Evolutionary conservation across 805 yeast species (phyloP).

Genomic region (Starmerella apis): DNA sequence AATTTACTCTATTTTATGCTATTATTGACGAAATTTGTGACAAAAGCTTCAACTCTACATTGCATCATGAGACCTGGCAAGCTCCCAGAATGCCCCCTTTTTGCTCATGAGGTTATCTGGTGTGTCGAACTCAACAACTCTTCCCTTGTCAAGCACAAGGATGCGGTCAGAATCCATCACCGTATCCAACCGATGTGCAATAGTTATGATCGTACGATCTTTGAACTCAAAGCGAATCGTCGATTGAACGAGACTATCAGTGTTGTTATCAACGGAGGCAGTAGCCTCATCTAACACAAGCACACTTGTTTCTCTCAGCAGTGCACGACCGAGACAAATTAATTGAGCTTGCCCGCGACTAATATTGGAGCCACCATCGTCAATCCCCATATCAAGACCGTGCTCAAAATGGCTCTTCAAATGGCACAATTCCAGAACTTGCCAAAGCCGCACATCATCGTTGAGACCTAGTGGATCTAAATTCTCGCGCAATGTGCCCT

Average conservation of each 20-base stretch:
- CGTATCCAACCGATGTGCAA: slow-evolving; percentile 69
- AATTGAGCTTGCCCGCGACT: slow-evolving; percentile 77
- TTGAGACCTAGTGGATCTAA: slow-evolving; percentile 54
- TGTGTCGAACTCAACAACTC: slow-evolving; percentile 57
- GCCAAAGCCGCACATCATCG: slow-evolving; percentile 48
- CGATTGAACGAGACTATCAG: slow-evolving; percentile 59
- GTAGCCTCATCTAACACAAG: slow-evolving; percentile 69
- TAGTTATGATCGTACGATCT: slow-evolving; percentile 62
- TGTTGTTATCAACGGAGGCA: slow-evolving; percentile 55
- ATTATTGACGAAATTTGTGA: too few species aligned
- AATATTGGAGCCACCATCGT: slow-evolving; percentile 63
- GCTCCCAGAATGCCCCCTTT: neutral
- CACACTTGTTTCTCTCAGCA: slow-evolving; percentile 53
- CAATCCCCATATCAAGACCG: slow-evolving; percentile 42
- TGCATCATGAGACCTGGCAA: neutral
- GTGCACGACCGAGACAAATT: slow-evolving; percentile 65
- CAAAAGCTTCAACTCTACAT: too few species aligned
- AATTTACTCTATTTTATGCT: too few species aligned
- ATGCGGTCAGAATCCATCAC: slow-evolving; percentile 58
- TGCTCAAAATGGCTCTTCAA: slow-evolving; percentile 36
- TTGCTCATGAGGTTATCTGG: slow-evolving; percentile 32
- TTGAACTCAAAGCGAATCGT: slow-evolving; percentile 54
- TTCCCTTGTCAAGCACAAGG: slow-evolving; percentile 37
- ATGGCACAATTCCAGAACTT: slow-evolving; percentile 49
- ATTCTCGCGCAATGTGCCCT: slow-evolving; percentile 53